Evolutionary conservation across 345 rosid species (phyloP), one percentile per base, ranked within the genome.

Genomic region (Moricandia arvensis): DNA sequence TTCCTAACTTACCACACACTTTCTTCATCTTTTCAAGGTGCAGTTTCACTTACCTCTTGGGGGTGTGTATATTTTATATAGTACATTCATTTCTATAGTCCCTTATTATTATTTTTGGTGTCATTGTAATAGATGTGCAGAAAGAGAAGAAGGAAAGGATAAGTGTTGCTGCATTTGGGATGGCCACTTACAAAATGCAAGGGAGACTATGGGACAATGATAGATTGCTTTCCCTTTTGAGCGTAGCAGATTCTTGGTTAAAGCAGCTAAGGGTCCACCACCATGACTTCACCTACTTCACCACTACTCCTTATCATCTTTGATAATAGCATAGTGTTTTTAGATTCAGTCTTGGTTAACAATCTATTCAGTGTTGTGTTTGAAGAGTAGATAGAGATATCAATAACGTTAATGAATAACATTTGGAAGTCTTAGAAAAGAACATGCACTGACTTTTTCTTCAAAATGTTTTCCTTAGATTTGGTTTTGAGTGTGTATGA

Each of bases 171-270:
- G 83, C 98, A 63, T 95, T 95, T 33, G 99, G 96, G 37, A 66
- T 95, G 85, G 97, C 97, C 68, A 92, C 93, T 55, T 95, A 95
- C 90, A 95, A 95, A 85, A 86, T 88, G 96, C 98, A 92, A 82
- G 98, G 98, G 43, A 83, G 93, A 90, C 80, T 87, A 37, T 85
- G 93, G 33, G 93, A 92, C 59, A 86, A 89, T 78, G 72, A 67
- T 51, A 64, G 76, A 58, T 90, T 47, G 75, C 53, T 68, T 88
- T 91, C 17, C 86, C 59, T 90, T 51, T 73, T 83, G 63, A 86
- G 98, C n/a, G 93, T 95, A 72, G 98, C 98, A 16, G 94, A 95
- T 83, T 95, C 99, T 26, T 92, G 99, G 99, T 83, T 95, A 57
- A 95, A 92, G 85, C 99, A 95, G 72, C 87, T 95, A 5, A 80